phyloP scores from a whole-genome alignment of 495 filamentous ascomycete genomes.

The Tuber brumale region DNA sequence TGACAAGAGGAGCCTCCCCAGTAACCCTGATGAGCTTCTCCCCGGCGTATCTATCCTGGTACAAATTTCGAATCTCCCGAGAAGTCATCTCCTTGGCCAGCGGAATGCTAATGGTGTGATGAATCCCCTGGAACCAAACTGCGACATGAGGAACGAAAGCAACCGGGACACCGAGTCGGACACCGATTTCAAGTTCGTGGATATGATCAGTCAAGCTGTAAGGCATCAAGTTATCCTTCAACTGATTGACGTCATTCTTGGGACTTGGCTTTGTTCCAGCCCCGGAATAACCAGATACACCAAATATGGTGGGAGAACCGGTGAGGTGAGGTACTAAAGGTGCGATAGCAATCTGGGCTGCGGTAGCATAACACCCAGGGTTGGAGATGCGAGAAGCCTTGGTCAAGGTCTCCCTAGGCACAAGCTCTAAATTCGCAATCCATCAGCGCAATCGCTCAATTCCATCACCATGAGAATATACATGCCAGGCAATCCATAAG shows the following conservation, averaged over 20 bases:
- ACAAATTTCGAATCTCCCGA: conserved; percentile 87
- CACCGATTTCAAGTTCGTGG: conserved; percentile 84
- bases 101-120: conserved; percentile 84
- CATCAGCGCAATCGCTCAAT: conserved; percentile 11
- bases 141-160: conserved; percentile 94
- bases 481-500: conserved; percentile 73
- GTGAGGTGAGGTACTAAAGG: conserved; percentile 73
- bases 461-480: not conserved
- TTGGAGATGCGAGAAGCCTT: conserved; percentile 84
- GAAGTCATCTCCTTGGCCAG: conserved; percentile 75
- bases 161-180: conserved; percentile 67
- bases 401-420: conserved; percentile 67
- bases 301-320: conserved; percentile 79
- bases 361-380: conserved; percentile 94
- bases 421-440: conserved; percentile 53
- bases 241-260: conserved; percentile 87
- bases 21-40: conserved; percentile 89
- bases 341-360: conserved; percentile 85
- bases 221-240: conserved; percentile 84
- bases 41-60: conserved; percentile 91
- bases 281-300: conserved; percentile 91
- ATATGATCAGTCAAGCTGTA: conserved; percentile 94
- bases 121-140: conserved; percentile 96
- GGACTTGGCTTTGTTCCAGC: conserved; percentile 92
- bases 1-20: conserved; percentile 82